Conservation (phyloP, 108 stramenopile species). For the Fistulifera pelliculosa region DNA sequence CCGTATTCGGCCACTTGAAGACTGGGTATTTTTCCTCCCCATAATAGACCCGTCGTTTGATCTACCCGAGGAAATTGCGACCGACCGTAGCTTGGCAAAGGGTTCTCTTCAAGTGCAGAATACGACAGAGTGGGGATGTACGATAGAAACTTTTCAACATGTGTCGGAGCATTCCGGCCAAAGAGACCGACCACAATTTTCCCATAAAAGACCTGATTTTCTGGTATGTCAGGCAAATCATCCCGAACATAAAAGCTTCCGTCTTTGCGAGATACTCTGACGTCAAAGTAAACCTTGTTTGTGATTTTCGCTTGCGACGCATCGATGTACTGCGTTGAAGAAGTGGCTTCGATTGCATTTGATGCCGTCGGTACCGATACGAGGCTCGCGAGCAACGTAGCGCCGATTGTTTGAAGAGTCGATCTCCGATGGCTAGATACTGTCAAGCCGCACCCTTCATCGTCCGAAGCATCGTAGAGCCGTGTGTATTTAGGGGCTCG, state of each 20-base stretch:
- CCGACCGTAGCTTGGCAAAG: conserved; percentile 56
- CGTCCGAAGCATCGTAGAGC: too few relatives aligned
- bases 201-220: conserved; percentile 57
- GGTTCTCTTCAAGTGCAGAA: conserved; percentile 32
- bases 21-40: conserved; percentile 62
- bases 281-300: conserved; percentile 62
- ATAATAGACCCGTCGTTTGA: conserved; percentile 53
- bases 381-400: too few relatives aligned
- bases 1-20: conserved; percentile 51
- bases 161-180: conserved; percentile 49
- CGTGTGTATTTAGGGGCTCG: too few relatives aligned
- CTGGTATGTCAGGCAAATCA: conserved; percentile 31
- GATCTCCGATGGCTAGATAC: too few relatives aligned
- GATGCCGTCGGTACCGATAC: too few relatives aligned
- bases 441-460: too few relatives aligned
- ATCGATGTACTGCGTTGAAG: not conserved
- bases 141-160: conserved; percentile 49
- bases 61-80: conserved; percentile 48
- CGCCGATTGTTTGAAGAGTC: too few relatives aligned
- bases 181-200: conserved; percentile 57
- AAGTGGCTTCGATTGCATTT: too few relatives aligned
- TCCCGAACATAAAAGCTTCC: conserved; percentile 74
- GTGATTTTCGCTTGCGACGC: conserved; percentile 26
- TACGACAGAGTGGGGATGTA: conserved; percentile 32
- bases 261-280: conserved; percentile 72